phyloP scores from a whole-genome alignment of 116 monocot genomes.

The Thalassia testudinum region DNA sequence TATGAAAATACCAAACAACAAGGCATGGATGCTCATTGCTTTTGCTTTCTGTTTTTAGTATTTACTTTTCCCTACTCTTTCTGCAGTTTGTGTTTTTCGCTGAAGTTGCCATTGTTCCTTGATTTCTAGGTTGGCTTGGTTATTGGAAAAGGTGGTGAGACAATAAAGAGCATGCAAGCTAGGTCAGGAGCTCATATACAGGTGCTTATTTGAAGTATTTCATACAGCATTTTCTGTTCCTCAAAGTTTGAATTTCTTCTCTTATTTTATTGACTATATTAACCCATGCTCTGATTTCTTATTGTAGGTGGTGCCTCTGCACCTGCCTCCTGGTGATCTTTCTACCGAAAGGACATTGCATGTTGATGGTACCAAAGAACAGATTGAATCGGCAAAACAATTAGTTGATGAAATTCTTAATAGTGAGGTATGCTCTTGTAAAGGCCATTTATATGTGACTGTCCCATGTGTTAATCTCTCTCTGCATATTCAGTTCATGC shows the following conservation, averaged over 20 bases:
- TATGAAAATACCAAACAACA: constrained; percentile 63
- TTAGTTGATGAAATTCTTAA: constrained; percentile 64
- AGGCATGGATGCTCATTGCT: constrained; percentile 22
- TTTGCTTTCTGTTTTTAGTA: neutral
- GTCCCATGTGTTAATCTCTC: too few relatives aligned
- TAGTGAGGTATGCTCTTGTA: constrained; percentile 45
- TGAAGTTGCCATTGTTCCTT: too few relatives aligned
- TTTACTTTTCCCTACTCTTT: neutral
- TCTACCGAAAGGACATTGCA: constrained; percentile 77
- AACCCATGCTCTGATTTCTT: too few relatives aligned
- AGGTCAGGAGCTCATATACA: constrained; percentile 80
- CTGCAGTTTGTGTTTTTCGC: neutral
- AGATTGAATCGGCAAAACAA: constrained; percentile 89
- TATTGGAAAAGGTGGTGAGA: constrained; percentile 97
- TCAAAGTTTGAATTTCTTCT: neutral
- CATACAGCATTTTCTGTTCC: too few relatives aligned
- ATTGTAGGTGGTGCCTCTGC: constrained; percentile 76
- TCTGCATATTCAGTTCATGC: too few relatives aligned
- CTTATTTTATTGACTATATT: too few relatives aligned
- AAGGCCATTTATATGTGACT: neutral
- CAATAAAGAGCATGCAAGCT: constrained; percentile 89
- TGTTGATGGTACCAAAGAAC: constrained; percentile 85
- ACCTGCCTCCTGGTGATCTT: constrained; percentile 74
- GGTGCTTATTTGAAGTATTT: constrained; percentile 16
- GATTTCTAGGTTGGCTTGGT: constrained; percentile 70